These are phyloP conservation scores for Caryopteris hybrid DNA, from an alignment of 305 asterid genomes.

Conservation along the genomic window DNA sequence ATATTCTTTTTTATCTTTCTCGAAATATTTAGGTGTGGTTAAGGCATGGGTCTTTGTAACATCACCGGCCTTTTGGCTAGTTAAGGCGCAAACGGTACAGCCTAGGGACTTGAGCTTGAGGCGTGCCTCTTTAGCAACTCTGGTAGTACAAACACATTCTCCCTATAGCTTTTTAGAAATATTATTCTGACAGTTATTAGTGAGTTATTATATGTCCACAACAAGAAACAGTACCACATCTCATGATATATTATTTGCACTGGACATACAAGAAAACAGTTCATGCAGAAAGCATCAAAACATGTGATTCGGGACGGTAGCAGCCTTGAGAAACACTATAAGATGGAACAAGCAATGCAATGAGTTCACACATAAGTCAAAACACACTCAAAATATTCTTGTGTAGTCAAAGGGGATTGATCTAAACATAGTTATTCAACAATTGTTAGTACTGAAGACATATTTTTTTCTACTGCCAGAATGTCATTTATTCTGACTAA, in stretches of 20 bases:
- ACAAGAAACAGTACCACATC: not conserved
- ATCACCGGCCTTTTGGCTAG: not conserved
- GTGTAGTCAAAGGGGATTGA: no score
- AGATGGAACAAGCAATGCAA: not conserved
- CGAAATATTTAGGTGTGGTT: not conserved
- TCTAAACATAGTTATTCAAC: not conserved
- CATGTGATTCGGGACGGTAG: not conserved
- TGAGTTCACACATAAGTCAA: conserved; percentile 1
- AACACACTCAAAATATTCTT: no score
- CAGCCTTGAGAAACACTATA: not conserved
- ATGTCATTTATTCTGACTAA: not conserved
- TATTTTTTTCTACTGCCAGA: not conserved
- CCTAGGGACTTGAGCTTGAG: not conserved
- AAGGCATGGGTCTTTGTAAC: not conserved
- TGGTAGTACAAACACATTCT: not conserved
- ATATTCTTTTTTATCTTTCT: not conserved
- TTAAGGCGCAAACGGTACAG: not conserved
- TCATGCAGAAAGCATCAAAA: not conserved
- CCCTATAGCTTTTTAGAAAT: not conserved
- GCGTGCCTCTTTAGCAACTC: not conserved
- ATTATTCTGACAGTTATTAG: not conserved
- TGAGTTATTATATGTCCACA: not conserved
- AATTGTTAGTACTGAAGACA: not conserved
- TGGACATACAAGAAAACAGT: not conserved
- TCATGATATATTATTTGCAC: not conserved